phyloP scores from a whole-genome alignment of 1,284 basidiomycete species.

The Leccinum pachyderme region DNA sequence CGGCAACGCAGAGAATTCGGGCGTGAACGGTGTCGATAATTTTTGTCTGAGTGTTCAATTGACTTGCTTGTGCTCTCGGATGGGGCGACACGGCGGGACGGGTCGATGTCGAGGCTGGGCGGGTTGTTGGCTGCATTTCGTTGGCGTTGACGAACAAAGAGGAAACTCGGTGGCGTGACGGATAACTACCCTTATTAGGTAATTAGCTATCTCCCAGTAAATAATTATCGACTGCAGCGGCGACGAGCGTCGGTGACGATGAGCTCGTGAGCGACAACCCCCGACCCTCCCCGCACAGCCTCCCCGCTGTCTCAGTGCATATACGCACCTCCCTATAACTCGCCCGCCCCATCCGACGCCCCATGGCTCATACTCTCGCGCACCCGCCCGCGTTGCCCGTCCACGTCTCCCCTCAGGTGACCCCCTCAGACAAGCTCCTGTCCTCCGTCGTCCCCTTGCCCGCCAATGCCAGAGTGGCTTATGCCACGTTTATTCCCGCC shows the following conservation, averaged over 20 bases:
- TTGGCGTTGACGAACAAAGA: constrained; percentile 25
- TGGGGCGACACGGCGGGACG: constrained; percentile 55
- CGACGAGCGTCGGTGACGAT: constrained; percentile 26
- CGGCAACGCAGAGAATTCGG: constrained; percentile 93
- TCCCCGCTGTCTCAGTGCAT: constrained; percentile 5
- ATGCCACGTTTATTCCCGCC: constrained; percentile 44
- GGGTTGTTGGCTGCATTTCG: constrained; percentile 42
- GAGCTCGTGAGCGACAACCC: constrained; percentile 26
- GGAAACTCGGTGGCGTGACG: neutral
- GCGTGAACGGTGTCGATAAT: constrained; percentile 76
- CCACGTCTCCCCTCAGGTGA: constrained; percentile 31
- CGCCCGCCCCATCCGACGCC: neutral
- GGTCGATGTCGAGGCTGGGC: constrained; percentile 59
- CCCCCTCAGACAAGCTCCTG: constrained; percentile 34
- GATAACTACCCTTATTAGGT: constrained; percentile 19
- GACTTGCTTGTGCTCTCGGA: constrained; percentile 43
- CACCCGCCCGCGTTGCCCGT: constrained; percentile 8
- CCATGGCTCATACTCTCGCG: constrained; percentile 3
- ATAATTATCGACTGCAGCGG: neutral
- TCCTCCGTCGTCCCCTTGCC: constrained; percentile 41
- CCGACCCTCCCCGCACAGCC: constrained; percentile 6
- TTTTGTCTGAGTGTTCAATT: constrained; percentile 76
- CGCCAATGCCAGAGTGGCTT: constrained; percentile 39
- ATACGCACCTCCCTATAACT: neutral
- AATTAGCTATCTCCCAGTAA: constrained; percentile 28